Conservation (phyloP, 2,329 filamentous ascomycete species). For the Aspergillus alliaceus region DNA sequence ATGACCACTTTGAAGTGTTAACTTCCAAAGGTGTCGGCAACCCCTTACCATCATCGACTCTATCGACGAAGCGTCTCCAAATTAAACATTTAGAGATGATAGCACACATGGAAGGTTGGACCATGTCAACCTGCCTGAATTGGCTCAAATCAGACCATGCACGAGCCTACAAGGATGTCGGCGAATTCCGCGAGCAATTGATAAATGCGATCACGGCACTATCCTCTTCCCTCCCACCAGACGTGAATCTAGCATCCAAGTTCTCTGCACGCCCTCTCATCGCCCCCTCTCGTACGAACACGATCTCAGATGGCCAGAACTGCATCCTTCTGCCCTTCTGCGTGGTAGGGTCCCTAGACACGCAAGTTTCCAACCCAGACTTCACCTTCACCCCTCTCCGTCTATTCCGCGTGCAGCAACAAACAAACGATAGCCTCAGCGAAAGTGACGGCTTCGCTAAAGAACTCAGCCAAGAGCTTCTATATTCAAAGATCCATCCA, state of each 20-base stretch:
- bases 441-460: conserved; percentile 62
- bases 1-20: conserved; percentile 63
- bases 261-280: conserved; percentile 40
- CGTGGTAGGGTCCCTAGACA: conserved; percentile 63
- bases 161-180: conserved; percentile 23
- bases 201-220: conserved; percentile 38
- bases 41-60: conserved; percentile 59
- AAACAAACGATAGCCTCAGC: conserved; percentile 55
- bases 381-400: conserved; percentile 62
- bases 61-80: conserved; percentile 56
- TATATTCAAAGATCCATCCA: conserved; percentile 37
- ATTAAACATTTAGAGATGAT: conserved; percentile 57
- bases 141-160: conserved; percentile 32
- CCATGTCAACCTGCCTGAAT: conserved; percentile 35
- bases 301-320: conserved; percentile 32
- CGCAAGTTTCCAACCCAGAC: conserved; percentile 50
- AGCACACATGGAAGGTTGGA: conserved; percentile 43
- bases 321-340: conserved; percentile 57
- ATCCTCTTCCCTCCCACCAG: conserved; percentile 44
- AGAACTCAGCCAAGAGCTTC: conserved; percentile 62
- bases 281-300: conserved; percentile 33
- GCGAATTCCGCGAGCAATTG: conserved; percentile 49
- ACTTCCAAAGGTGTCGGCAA: conserved; percentile 58
- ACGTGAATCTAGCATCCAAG: conserved; percentile 32
- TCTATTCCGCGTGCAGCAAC: conserved; percentile 67